Base-by-base conservation (phyloP, 352 stramenopile species). In the Phytophthora colocasiae region DNA sequence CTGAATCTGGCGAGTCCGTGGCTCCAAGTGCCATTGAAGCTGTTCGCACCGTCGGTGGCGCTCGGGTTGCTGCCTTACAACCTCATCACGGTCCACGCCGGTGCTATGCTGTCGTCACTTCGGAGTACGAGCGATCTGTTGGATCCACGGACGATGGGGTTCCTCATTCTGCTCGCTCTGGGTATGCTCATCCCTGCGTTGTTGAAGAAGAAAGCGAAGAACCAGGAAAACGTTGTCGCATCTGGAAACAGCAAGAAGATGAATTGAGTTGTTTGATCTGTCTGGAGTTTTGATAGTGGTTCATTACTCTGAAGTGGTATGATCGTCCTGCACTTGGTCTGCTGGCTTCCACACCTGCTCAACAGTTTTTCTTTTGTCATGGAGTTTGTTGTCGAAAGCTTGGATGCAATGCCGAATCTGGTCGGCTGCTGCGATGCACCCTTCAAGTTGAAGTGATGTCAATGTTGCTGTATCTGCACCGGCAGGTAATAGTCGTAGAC, bases 21-120 rank as follows among this genome's bases (percentile, higher is more conserved):
- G 82, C 73, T 92, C 6, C 66, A 87, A 61, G 83, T 96, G 47
- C 84, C 85, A 39, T 61, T 94, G 17, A 68, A 58, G 29, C 54
- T 89, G 22, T 95, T 96, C 55, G 81, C 84, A 11, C 78, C 81
- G 8, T 80, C 77, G 1, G 85, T 92, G 32, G 62, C 87, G 6
- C 19, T 94, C 8, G 87, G 87, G 2, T 75, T 96, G 50, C 70
- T 94, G 69, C 85, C 86, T 19, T 95, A 95, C 73, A 95, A 93
- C 65, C 91, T 92, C 44, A 80, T 93, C 53, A 95, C 86, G 15
- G 84, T 92, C 6, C 73, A 95, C 53, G 86, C 86, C 1, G 86
- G 86, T 15, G 81, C 79, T 8, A 91, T 92, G 85, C 61, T 96
- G 10, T 88, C 83, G 24, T 84, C 77, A n/a, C 72, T 96, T 29